A percentile compares a stretch with the other conserved stretches of the same genome.
These are phyloP conservation scores for Pseudocercospora macadamiae DNA, from an alignment of 2,329 filamentous ascomycete genomes.

Conservation along the genomic window DNA sequence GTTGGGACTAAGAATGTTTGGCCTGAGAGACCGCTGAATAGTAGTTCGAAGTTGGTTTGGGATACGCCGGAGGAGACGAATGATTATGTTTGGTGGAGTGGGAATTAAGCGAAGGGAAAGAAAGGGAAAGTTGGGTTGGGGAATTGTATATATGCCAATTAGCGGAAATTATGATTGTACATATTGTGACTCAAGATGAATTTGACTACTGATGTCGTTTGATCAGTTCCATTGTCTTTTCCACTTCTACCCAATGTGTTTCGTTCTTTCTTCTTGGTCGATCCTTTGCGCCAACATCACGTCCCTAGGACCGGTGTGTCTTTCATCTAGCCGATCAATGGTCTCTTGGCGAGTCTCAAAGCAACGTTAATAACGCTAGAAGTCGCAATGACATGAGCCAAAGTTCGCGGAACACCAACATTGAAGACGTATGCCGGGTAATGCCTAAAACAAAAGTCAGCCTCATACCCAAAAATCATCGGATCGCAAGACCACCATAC, in stretches of 20 bases:
- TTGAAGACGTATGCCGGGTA: constrained; percentile 35
- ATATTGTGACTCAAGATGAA: not conserved
- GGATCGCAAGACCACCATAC: constrained; percentile 14
- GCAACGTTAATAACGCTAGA: constrained; percentile 34
- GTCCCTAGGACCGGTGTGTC: too few species aligned
- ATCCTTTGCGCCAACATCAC: too few species aligned
- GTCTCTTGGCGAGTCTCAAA: constrained; percentile 32
- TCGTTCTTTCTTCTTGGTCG: not conserved
- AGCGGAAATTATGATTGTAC: not conserved
- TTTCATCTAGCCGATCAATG: constrained; percentile 19
- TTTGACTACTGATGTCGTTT: too few species aligned
- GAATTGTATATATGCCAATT: not conserved
- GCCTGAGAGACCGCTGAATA: constrained; percentile 46
- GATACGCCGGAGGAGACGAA: constrained; percentile 49
- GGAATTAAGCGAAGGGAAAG: constrained; percentile 27
- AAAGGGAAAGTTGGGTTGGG: not conserved
- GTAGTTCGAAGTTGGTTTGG: constrained; percentile 45
- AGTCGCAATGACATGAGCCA: constrained; percentile 34
- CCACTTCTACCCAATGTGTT: not conserved
- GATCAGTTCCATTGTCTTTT: too few species aligned
- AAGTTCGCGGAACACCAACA: constrained; percentile 22
- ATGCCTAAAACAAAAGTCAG: constrained; percentile 17
- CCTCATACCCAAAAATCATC: too few species aligned
- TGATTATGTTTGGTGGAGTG: constrained; percentile 52
- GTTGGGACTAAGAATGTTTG: constrained; percentile 44